A percentile compares a stretch with the other conserved stretches of the same genome.
Conservation (phyloP, 2,329 filamentous ascomycete genomes). For the Pseudonectria foliicola region DNA sequence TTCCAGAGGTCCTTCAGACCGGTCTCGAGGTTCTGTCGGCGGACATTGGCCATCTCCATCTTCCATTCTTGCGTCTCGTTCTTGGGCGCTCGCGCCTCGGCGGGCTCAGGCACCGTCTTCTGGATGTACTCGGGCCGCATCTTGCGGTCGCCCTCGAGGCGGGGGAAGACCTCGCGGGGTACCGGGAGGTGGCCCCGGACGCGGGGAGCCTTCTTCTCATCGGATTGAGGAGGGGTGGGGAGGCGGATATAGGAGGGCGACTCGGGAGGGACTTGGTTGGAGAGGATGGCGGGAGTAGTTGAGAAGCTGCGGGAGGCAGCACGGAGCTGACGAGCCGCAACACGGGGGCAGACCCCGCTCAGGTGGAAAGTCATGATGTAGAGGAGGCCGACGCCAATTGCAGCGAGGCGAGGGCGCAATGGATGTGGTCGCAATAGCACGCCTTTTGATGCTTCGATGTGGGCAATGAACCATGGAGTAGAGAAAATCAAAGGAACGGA, state of each 20-base stretch:
- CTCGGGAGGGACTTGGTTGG: conserved; percentile 66
- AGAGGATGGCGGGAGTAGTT: conserved; percentile 29
- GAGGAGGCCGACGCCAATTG: conserved; percentile 5
- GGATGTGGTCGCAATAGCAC: conserved; percentile 13
- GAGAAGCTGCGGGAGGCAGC: conserved; percentile 25
- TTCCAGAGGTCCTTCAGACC: conserved; percentile 63
- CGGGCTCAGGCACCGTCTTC: conserved; percentile 50
- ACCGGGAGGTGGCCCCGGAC: conserved; percentile 77
- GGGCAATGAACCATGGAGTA: conserved; percentile 1
- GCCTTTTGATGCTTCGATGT: conserved; percentile 10
- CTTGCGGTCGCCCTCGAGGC: conserved; percentile 52
- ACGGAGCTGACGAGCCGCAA: conserved; percentile 20
- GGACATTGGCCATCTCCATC: conserved; percentile 60
- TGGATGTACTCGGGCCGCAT: conserved; percentile 52
- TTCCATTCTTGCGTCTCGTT: conserved; percentile 53
- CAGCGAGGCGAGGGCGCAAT: conserved; percentile 7
- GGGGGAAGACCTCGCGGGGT: conserved; percentile 71
- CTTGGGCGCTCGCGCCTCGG: conserved; percentile 29
- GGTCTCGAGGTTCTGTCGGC: conserved; percentile 64
- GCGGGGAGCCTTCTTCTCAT: conserved; percentile 36
- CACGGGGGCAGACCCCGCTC: conserved; percentile 18
- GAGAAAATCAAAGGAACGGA: conserved; percentile 18
- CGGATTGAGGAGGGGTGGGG: conserved; percentile 67
- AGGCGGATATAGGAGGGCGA: conserved; percentile 83
- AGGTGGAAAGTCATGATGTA: conserved; percentile 23